These are phyloP conservation scores for Cladosporium sp. DNA, from an alignment of 2,329 filamentous ascomycete genomes.

Conservation along the genomic window DNA sequence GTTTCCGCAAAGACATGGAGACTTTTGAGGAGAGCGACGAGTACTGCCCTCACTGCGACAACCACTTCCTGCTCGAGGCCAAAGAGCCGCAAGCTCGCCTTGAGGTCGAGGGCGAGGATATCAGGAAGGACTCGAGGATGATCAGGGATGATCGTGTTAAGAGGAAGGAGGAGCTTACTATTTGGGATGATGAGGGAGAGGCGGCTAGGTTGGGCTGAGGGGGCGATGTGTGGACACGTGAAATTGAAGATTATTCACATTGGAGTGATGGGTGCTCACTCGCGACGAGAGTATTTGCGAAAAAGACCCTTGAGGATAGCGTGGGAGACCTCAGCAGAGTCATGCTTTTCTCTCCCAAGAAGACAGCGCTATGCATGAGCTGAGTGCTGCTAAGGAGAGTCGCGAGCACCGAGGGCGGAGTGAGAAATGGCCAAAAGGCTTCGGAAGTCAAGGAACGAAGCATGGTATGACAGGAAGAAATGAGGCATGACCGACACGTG, in stretches of 20 bases:
- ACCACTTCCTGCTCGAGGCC: slow-evolving; percentile 94
- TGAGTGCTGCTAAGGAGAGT: too few species aligned
- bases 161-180: slow-evolving; percentile 23
- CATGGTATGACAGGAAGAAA: not conserved
- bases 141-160: slow-evolving; percentile 81
- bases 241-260: too few species aligned
- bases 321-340: too few species aligned
- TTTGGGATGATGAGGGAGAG: slow-evolving; percentile 33
- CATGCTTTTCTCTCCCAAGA: too few species aligned
- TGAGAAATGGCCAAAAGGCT: not conserved
- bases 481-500: not conserved
- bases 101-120: slow-evolving; percentile 87
- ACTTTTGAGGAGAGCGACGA: slow-evolving; percentile 97
- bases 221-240: too few species aligned
- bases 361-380: too few species aligned
- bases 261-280: too few species aligned
- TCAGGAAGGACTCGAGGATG: slow-evolving; percentile 79
- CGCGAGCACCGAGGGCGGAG: not conserved
- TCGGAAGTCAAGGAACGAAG: too few species aligned
- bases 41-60: slow-evolving; percentile 98
- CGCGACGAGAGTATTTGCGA: not conserved
- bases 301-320: not conserved
- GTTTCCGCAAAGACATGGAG: slow-evolving; percentile 86
- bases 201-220: slow-evolving; percentile 29
- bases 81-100: slow-evolving; percentile 76